Percentiles rank a stretch among this genome's conserved stretches.
These are phyloP conservation scores for Pythium folliculosum DNA, from an alignment of 352 stramenopile species.

Conservation along the genomic window DNA sequence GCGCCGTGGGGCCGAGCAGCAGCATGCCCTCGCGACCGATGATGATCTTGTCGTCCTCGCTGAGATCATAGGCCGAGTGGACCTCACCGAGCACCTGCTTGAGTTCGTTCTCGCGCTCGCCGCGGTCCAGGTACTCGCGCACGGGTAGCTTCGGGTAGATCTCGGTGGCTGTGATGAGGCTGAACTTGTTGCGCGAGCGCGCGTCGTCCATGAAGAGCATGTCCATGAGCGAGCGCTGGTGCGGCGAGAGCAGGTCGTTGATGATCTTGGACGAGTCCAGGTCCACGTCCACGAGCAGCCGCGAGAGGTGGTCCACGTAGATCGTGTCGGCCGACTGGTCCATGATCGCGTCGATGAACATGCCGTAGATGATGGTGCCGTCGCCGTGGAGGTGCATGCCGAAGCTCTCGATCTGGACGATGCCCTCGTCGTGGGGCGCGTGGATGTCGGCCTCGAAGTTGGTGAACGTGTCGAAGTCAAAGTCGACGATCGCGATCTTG, in stretches of 20 bases:
- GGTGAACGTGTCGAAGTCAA: slow-evolving; percentile 96
- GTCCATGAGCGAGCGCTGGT: slow-evolving; percentile 93
- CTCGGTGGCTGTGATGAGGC: slow-evolving; percentile 96
- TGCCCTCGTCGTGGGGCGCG: slow-evolving; percentile 89
- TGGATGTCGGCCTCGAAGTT: slow-evolving; percentile 99
- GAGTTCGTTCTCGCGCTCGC: slow-evolving; percentile 97
- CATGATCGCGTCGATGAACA: slow-evolving; percentile 96
- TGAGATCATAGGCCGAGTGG: slow-evolving; percentile 95
- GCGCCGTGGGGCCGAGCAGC: slow-evolving; percentile 83
- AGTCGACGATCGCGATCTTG: slow-evolving; percentile 97
- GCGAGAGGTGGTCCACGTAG: slow-evolving; percentile 95
- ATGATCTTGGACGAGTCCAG: slow-evolving; percentile 96
- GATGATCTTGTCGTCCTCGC: slow-evolving; percentile 94
- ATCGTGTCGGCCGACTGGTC: slow-evolving; percentile 96
- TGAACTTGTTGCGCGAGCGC: slow-evolving; percentile 95
- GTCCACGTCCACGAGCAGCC: slow-evolving; percentile 95
- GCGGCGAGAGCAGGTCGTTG: slow-evolving; percentile 93
- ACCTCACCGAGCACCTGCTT: slow-evolving; percentile 95
- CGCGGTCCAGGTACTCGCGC: slow-evolving; percentile 95
- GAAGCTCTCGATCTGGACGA: slow-evolving; percentile 98
- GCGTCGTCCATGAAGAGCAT: slow-evolving; percentile 96
- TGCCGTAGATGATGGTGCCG: slow-evolving; percentile 85
- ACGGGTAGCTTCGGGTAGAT: slow-evolving; percentile 95
- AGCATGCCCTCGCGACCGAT: slow-evolving; percentile 93
- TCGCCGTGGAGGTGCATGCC: slow-evolving; percentile 87